Percentiles rank a stretch among this genome's conserved stretches.
These are phyloP conservation scores for Aspergillus sclerotioniger DNA, from an alignment of 495 filamentous ascomycete species.

Conservation along the genomic window DNA sequence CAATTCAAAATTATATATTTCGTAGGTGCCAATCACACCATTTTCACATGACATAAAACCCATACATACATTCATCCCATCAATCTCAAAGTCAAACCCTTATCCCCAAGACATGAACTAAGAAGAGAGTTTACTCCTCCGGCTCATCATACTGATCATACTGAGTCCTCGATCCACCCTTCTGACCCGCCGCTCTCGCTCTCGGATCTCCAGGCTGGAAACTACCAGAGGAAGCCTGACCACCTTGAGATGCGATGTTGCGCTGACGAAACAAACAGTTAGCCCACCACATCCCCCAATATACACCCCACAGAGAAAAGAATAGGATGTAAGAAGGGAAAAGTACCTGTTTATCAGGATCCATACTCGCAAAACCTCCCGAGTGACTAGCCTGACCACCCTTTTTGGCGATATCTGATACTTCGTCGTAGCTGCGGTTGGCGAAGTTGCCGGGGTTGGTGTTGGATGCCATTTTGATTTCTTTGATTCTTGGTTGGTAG, in stretches of 20 bases:
- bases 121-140: constrained; percentile 13
- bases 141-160: constrained; percentile 12
- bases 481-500: neutral
- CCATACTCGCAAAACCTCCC: constrained; percentile 34
- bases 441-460: constrained; percentile 63
- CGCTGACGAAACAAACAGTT: constrained; percentile 20
- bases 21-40: neutral
- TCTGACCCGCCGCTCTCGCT: constrained; percentile 46
- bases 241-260: constrained; percentile 53
- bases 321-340: neutral
- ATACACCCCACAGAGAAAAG: neutral
- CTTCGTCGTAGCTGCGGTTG: constrained; percentile 59
- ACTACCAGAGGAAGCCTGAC: constrained; percentile 45
- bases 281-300: neutral
- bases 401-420: constrained; percentile 50
- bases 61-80: constrained; percentile 1
- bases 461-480: constrained; percentile 25
- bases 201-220: constrained; percentile 46
- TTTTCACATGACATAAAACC: neutral
- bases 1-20: neutral
- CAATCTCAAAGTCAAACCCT: no score
- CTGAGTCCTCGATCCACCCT: constrained; percentile 31
- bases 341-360: constrained; percentile 49
- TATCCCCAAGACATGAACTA: no score
- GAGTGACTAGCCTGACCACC: constrained; percentile 45